phyloP scores from a whole-genome alignment of 495 filamentous ascomycete species.

The Chaetomium cochliodes region DNA sequence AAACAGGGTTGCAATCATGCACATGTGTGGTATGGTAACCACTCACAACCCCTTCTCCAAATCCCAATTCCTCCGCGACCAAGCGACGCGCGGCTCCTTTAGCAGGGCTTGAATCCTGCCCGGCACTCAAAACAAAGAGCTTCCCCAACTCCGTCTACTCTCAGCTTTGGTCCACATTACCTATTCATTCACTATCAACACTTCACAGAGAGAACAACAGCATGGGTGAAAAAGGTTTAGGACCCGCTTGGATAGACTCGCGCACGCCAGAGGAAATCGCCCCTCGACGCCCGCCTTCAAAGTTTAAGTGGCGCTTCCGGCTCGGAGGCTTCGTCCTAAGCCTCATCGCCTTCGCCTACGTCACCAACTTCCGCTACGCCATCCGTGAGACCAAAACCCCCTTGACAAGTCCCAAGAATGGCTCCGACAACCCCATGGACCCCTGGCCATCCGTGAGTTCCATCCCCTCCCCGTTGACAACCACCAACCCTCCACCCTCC shows the following conservation, averaged over 20 bases:
- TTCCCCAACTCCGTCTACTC: background rate
- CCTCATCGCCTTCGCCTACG: background rate
- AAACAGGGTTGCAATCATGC: background rate
- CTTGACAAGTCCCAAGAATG: background rate
- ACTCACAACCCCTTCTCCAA: background rate
- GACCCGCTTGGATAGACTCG: background rate
- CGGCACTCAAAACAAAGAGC: background rate
- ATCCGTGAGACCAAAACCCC: background rate
- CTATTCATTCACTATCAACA: background rate
- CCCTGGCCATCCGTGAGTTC: conserved; percentile 14
- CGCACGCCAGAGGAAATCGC: background rate
- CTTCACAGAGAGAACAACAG: background rate
- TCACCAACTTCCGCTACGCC: background rate
- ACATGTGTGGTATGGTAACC: background rate
- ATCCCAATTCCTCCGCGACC: no score
- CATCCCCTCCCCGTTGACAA: background rate
- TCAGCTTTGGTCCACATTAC: background rate
- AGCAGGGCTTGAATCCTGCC: background rate
- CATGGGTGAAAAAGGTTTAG: background rate
- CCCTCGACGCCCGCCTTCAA: background rate
- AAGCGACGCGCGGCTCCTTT: background rate
- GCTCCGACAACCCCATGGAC: conserved; percentile 7
- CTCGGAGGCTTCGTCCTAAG: background rate
- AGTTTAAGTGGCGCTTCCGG: background rate
- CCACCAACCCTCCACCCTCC: no score